Evolutionary conservation across 768 basidiomycete species (phyloP).

Genomic region (Galerina marginata): DNA sequence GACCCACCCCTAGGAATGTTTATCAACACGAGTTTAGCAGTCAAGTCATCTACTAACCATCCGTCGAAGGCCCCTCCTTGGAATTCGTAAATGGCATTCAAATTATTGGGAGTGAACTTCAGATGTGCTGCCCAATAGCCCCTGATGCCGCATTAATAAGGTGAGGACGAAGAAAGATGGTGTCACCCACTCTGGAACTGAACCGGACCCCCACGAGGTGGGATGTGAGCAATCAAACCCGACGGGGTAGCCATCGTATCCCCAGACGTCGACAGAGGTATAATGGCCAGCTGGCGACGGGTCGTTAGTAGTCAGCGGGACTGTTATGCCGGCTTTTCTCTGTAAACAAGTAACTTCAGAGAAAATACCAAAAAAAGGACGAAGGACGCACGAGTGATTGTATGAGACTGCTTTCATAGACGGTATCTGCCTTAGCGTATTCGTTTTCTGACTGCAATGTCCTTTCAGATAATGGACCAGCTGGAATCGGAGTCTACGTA

Average conservation of each 20-base stretch:
- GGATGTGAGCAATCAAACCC: constrained; percentile 61
- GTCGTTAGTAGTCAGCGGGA: constrained; percentile 55
- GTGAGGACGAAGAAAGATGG: not conserved
- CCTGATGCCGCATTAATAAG: constrained; percentile 19
- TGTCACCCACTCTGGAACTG: constrained; percentile 43
- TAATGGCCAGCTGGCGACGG: constrained; percentile 52
- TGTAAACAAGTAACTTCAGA: constrained; percentile 20
- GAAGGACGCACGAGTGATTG: constrained; percentile 33
- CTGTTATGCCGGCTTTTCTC: constrained; percentile 49
- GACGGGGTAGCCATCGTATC: constrained; percentile 56
- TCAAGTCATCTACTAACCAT: constrained; percentile 32
- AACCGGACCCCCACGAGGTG: constrained; percentile 46
- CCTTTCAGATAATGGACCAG: not conserved
- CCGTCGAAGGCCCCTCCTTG: constrained; percentile 60
- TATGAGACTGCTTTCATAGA: constrained; percentile 42
- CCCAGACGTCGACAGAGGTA: constrained; percentile 53
- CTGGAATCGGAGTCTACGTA: constrained; percentile 6
- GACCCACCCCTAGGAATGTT: constrained; percentile 42
- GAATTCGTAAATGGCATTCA: constrained; percentile 49
- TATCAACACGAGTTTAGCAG: not conserved
- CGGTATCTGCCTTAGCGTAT: constrained; percentile 50
- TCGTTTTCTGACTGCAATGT: constrained; percentile 56
- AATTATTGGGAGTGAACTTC: constrained; percentile 39
- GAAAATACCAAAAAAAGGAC: not conserved
- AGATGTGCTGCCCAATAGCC: constrained; percentile 46